Conservation (phyloP, 1,284 basidiomycete genomes). For the Ganoderma leucocontextum region DNA sequence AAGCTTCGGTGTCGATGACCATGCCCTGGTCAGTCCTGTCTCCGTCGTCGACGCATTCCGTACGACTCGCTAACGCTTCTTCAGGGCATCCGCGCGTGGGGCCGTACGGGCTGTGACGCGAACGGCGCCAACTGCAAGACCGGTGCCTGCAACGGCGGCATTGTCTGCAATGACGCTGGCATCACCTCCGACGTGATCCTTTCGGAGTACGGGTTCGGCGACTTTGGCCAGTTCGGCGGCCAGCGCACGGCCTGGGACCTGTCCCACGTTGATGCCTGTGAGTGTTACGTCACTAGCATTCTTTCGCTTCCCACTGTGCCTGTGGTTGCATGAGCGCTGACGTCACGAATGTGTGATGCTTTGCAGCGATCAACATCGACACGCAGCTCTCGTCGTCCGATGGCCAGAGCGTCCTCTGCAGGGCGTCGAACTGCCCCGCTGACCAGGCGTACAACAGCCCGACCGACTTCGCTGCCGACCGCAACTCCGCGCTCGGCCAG, state of each 20-base stretch:
- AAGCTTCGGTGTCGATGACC: slow-evolving; percentile 8
- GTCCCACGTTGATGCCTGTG: slow-evolving; percentile 4
- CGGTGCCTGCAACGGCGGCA: slow-evolving; percentile 6
- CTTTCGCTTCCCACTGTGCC: background rate
- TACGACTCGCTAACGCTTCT: background rate
- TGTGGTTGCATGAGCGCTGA: background rate
- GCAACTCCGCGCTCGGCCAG: slow-evolving; percentile 5
- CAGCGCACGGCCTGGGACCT: slow-evolving; percentile 7
- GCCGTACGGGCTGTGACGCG: slow-evolving; percentile 4
- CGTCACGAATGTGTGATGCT: no score
- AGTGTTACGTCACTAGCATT: background rate
- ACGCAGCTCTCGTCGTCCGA: slow-evolving; percentile 4
- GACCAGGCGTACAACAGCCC: slow-evolving; percentile 6
- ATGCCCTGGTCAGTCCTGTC: background rate
- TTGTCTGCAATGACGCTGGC: slow-evolving; percentile 8
- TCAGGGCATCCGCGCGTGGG: slow-evolving; percentile 9
- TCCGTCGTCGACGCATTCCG: background rate
- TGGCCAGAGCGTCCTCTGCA: slow-evolving; percentile 2
- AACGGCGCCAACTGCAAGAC: slow-evolving; percentile 7
- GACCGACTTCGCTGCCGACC: slow-evolving; percentile 9
- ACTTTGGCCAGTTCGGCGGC: slow-evolving; percentile 9
- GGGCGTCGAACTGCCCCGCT: slow-evolving; percentile 7
- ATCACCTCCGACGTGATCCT: slow-evolving; percentile 9
- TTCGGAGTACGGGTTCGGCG: slow-evolving; percentile 5
- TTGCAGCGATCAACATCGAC: slow-evolving; percentile 10